Evolutionary conservation across 192 early-diverging fungal genomes (phyloP).

Genomic region (Dispira parvispora): DNA sequence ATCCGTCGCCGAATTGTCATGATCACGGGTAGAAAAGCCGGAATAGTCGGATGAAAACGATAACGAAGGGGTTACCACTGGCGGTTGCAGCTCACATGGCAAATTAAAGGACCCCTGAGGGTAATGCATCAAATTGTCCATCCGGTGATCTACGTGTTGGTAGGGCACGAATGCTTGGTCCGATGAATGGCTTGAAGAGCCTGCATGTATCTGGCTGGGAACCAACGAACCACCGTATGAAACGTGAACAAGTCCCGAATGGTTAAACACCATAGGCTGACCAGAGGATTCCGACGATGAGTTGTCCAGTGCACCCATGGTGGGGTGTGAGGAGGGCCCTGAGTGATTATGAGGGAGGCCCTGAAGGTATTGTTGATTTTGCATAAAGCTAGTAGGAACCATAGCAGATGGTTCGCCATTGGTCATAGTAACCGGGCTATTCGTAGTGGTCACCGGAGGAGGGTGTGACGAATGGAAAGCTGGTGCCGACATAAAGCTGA

Average conservation of each 20-base stretch:
- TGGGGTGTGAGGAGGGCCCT: background rate
- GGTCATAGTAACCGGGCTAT: too few species aligned
- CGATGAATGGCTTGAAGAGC: background rate
- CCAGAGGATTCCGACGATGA: background rate
- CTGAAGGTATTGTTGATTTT: background rate
- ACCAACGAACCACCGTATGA: background rate
- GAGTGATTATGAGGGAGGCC: background rate
- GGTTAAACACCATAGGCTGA: background rate
- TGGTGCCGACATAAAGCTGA: background rate
- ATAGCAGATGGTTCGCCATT: too few species aligned
- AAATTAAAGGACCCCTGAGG: background rate
- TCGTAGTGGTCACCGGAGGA: background rate
- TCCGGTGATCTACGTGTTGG: background rate
- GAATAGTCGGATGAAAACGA: slow-evolving; percentile 6
- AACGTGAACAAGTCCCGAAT: background rate
- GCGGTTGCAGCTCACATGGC: slow-evolving; percentile 1
- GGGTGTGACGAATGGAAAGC: background rate
- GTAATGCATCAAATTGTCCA: background rate
- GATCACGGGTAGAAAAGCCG: background rate
- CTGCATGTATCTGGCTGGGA: background rate
- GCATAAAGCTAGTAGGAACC: background rate
- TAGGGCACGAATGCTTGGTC: background rate
- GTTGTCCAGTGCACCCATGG: background rate
- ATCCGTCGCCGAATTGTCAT: too few species aligned
- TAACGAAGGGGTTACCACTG: background rate